Evolutionary conservation across 169 alveolate species (phyloP).

Genomic region (Plasmodium gonderi): DNA sequence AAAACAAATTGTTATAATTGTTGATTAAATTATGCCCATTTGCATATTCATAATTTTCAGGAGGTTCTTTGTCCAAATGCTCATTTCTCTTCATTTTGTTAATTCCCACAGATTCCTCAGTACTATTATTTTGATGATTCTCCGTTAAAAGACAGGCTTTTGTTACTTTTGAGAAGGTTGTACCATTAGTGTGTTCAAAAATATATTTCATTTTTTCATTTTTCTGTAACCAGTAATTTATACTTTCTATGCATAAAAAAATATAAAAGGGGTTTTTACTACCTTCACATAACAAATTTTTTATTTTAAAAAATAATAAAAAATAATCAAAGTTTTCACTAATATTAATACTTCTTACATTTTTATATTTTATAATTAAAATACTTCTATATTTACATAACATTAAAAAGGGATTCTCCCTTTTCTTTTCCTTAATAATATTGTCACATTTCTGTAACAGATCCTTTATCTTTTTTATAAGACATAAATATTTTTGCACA

Average conservation of each 20-base stretch:
- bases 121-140: not conserved
- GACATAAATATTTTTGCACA: not conserved
- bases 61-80: not conserved
- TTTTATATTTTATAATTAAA: conserved; percentile 71
- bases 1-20: not conserved
- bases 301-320: conserved; percentile 59
- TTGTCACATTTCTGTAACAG: conserved; percentile 26
- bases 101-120: not conserved
- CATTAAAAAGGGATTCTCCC: conserved; percentile 64
- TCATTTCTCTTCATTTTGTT: not conserved
- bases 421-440: conserved; percentile 64
- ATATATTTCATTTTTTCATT: conserved; percentile 44
- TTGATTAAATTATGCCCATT: not conserved
- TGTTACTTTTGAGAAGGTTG: not conserved
- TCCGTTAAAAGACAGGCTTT: not conserved
- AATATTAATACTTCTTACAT: conserved; percentile 20
- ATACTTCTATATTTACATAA: conserved; percentile 75
- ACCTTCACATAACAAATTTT: conserved; percentile 28
- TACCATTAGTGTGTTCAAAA: conserved; percentile 17
- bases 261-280: conserved; percentile 63
- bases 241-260: conserved; percentile 63
- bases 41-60: not conserved
- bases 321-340: conserved; percentile 61
- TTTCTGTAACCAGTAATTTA: conserved; percentile 68
- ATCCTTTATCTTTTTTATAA: conserved; percentile 32